Evolutionary conservation across 768 basidiomycete genomes (phyloP).

Genomic region (Boletus bicolor): DNA sequence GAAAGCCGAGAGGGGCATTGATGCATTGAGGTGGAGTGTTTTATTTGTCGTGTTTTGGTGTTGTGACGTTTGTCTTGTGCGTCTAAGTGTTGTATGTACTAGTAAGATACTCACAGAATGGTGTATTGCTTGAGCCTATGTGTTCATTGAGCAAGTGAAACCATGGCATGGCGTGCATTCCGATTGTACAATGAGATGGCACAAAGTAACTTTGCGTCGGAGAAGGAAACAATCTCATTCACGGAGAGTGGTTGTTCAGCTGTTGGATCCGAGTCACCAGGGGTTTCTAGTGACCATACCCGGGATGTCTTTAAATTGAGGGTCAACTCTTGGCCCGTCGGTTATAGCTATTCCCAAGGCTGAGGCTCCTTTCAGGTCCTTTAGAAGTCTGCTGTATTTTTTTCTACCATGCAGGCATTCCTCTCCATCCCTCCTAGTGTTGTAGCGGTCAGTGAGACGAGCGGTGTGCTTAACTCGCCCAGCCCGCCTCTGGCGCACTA

Average conservation of each 20-base stretch:
- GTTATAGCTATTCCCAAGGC: too few species aligned
- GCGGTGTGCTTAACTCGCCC: background rate
- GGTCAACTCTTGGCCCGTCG: background rate
- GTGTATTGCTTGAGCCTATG: background rate
- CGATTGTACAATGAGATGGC: background rate
- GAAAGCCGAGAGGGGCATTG: slow-evolving; percentile 52
- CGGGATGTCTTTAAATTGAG: too few species aligned
- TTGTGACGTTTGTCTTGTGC: background rate
- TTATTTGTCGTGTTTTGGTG: background rate
- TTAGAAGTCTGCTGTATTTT: too few species aligned
- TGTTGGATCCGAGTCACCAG: too few species aligned
- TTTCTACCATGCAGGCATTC: too few species aligned
- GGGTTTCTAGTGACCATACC: too few species aligned
- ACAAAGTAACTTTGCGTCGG: background rate
- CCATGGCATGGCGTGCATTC: too few species aligned
- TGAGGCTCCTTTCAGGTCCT: too few species aligned
- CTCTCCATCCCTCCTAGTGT: background rate
- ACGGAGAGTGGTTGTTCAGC: background rate
- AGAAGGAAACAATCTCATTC: background rate
- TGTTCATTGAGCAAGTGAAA: too few species aligned
- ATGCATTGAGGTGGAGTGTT: slow-evolving; percentile 25
- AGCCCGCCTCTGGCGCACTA: background rate
- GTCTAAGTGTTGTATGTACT: background rate
- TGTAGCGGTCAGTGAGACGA: background rate
- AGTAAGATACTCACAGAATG: background rate